phyloP scores from a whole-genome alignment of 2,329 filamentous ascomycete genomes.

The Hymenoscyphus linearis region DNA sequence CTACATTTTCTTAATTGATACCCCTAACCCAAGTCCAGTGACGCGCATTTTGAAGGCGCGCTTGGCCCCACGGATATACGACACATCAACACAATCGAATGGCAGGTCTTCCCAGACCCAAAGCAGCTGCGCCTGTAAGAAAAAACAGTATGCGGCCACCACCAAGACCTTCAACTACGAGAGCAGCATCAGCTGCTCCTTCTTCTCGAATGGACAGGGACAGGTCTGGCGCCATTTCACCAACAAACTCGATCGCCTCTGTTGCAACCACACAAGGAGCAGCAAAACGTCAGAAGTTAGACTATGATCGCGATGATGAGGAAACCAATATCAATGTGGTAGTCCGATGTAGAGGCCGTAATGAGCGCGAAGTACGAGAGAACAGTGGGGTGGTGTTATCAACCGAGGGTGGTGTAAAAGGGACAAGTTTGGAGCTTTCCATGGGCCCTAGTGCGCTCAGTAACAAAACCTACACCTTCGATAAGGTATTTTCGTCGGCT shows the following conservation, averaged over 20 bases:
- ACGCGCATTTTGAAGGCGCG: not conserved
- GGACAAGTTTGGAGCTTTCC: conserved; percentile 75
- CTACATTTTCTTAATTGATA: not conserved
- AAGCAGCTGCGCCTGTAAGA: conserved; percentile 41
- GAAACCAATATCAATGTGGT: conserved; percentile 98
- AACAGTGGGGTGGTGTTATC: conserved; percentile 90
- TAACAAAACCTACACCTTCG: conserved; percentile 96
- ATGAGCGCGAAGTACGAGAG: conserved; percentile 85
- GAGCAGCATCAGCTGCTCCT: conserved; percentile 40
- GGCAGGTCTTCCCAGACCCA: conserved; percentile 49
- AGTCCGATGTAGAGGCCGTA: conserved; percentile 87
- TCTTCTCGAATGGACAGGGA: conserved; percentile 24
- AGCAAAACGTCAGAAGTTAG: conserved; percentile 80
- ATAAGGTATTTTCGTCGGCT: conserved; percentile 92
- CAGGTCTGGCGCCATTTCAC: conserved; percentile 45
- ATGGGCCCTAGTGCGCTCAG: conserved; percentile 90
- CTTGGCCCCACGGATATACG: not conserved
- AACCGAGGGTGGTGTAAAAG: conserved; percentile 86
- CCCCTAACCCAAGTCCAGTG: not conserved
- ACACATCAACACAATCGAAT: conserved; percentile 33
- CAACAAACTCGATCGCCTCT: conserved; percentile 64
- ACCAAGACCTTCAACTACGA: conserved; percentile 46
- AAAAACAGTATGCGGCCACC: conserved; percentile 46
- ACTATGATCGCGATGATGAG: conserved; percentile 70
- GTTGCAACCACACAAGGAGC: conserved; percentile 43